Conservation (phyloP, 129 eudicot species). For the Heracleum sosnowskyi region DNA sequence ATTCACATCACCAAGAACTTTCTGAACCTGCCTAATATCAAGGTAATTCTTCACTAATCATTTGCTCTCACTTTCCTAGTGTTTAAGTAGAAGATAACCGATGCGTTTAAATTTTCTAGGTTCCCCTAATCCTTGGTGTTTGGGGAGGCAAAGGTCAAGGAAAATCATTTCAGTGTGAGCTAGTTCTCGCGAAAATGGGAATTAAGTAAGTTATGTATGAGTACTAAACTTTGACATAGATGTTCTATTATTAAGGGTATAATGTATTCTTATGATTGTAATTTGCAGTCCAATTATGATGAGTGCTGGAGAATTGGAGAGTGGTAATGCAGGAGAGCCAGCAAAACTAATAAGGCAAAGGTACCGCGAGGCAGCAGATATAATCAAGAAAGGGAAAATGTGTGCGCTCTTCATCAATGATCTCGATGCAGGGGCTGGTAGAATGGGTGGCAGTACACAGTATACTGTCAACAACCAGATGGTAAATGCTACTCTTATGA, state of each 20-base stretch:
- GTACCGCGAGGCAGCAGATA: constrained; percentile 80
- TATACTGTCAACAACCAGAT: constrained; percentile 70
- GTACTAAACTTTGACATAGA: not conserved
- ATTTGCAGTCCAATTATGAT: constrained; percentile 55
- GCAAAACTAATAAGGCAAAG: constrained; percentile 64
- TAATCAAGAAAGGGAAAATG: constrained; percentile 57
- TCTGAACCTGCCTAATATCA: constrained; percentile 48
- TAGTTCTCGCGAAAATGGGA: constrained; percentile 67
- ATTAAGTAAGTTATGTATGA: constrained; percentile 41
- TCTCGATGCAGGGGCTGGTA: constrained; percentile 69
- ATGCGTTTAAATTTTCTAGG: constrained; percentile 21
- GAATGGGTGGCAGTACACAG: constrained; percentile 60
- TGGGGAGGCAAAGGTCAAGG: constrained; percentile 84
- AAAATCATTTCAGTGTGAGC: constrained; percentile 65
- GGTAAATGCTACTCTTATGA: constrained; percentile 72
- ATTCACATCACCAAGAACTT: constrained; percentile 62
- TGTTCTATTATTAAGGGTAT: not conserved
- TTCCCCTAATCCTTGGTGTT: constrained; percentile 56
- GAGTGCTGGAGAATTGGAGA: constrained; percentile 77
- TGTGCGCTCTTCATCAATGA: constrained; percentile 64
- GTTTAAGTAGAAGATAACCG: not conserved
- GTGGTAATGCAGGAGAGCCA: constrained; percentile 72
- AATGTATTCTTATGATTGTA: not conserved
- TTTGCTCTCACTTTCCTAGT: not conserved
- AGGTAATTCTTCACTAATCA: constrained; percentile 24